These are phyloP conservation scores for Fusarium pseudograminearum DNA, from an alignment of 2,329 filamentous ascomycete species.

Conservation along the genomic window DNA sequence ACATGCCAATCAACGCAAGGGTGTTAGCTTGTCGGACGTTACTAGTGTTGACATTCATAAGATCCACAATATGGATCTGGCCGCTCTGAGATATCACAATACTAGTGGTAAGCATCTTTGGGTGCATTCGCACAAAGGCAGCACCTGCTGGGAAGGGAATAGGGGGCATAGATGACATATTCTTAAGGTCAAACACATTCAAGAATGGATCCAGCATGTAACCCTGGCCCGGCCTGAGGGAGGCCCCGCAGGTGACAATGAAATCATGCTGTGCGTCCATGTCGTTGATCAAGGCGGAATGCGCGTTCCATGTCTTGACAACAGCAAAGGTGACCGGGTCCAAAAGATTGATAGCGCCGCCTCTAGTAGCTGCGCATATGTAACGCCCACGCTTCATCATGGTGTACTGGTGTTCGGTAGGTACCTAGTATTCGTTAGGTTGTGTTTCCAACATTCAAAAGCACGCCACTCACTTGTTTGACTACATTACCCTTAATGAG, in stretches of 20 bases:
- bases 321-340: slow-evolving; percentile 83
- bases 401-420: slow-evolving; percentile 81
- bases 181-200: slow-evolving; percentile 96
- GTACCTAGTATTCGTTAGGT: slow-evolving; percentile 64
- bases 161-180: slow-evolving; percentile 85
- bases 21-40: slow-evolving; percentile 87
- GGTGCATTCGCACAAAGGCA: slow-evolving; percentile 96
- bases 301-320: slow-evolving; percentile 89
- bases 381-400: slow-evolving; percentile 93
- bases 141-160: slow-evolving; percentile 94
- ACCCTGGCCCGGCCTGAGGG: slow-evolving; percentile 76
- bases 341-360: slow-evolving; percentile 85
- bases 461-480: slow-evolving; percentile 65
- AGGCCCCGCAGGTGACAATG: slow-evolving; percentile 94
- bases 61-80: slow-evolving; percentile 94
- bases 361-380: slow-evolving; percentile 90
- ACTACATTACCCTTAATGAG: slow-evolving; percentile 77
- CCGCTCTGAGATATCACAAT: slow-evolving; percentile 93
- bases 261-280: slow-evolving; percentile 98
- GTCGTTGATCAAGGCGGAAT: slow-evolving; percentile 89
- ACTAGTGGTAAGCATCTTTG: slow-evolving; percentile 92
- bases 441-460: not conserved
- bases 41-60: slow-evolving; percentile 92
- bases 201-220: slow-evolving; percentile 92
- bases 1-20: slow-evolving; percentile 77